Conservation (phyloP, 2,329 filamentous ascomycete species). For the Pleoardoris graminearum region DNA sequence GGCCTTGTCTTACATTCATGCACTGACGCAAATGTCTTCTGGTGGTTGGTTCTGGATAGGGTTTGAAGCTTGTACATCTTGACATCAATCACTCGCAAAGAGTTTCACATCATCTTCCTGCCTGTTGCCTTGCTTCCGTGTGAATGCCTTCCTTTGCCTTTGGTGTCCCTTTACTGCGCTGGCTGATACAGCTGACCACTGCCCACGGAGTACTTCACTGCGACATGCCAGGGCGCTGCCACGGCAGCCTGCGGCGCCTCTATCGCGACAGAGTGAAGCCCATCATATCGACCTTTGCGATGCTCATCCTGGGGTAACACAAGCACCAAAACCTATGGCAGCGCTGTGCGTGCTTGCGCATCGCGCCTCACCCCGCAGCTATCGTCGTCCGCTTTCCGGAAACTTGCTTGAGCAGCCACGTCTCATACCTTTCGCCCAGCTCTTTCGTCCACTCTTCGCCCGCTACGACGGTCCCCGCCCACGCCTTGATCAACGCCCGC, state of each 20-base stretch:
- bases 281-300: too few species aligned
- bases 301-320: too few species aligned
- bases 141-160: background rate
- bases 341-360: background rate
- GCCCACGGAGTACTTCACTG: too few species aligned
- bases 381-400: background rate
- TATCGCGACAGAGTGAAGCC: too few species aligned
- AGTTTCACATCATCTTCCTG: background rate
- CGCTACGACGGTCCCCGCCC: constrained; percentile 12
- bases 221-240: too few species aligned
- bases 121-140: background rate
- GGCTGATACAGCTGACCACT: too few species aligned
- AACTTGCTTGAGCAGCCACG: constrained; percentile 20
- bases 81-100: background rate
- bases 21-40: background rate
- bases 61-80: background rate
- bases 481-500: constrained; percentile 18
- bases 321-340: too few species aligned
- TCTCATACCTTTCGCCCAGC: constrained; percentile 19
- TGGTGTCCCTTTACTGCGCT: background rate
- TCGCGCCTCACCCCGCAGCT: too few species aligned
- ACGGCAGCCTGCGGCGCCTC: too few species aligned
- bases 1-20: too few species aligned
- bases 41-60: background rate
- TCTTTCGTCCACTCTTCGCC: constrained; percentile 16